A percentile compares a stretch with the other conserved stretches of the same genome.
Conservation (phyloP, 352 stramenopile species). For the Halophytophthora batemanensis region DNA sequence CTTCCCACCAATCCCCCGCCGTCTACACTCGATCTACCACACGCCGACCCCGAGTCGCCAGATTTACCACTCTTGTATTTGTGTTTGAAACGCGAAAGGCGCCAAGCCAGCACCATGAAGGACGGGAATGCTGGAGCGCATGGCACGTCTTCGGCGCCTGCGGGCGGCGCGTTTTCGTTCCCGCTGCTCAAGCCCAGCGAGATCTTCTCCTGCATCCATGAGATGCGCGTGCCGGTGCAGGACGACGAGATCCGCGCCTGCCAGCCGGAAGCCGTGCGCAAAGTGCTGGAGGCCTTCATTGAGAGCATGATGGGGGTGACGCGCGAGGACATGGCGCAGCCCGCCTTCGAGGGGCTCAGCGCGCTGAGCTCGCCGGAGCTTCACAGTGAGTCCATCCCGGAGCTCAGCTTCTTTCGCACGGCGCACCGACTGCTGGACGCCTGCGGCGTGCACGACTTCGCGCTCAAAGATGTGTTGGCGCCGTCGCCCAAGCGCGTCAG, state of each 20-base stretch:
- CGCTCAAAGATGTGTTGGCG: slow-evolving; percentile 87
- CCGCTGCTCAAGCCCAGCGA: slow-evolving; percentile 92
- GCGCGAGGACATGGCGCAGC: slow-evolving; percentile 90
- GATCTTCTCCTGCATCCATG: slow-evolving; percentile 90
- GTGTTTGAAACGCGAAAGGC: too few relatives aligned
- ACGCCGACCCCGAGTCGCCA: too few relatives aligned
- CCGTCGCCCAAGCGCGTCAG: slow-evolving; percentile 90
- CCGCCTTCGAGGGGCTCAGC: slow-evolving; percentile 79
- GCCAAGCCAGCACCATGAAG: background rate
- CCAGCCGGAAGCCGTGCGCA: slow-evolving; percentile 66
- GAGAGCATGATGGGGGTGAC: slow-evolving; percentile 88
- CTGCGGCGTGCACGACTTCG: slow-evolving; percentile 94
- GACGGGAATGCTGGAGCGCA: too few relatives aligned
- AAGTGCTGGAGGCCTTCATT: slow-evolving; percentile 90
- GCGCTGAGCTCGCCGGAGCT: slow-evolving; percentile 89
- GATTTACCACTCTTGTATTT: too few relatives aligned
- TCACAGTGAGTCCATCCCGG: slow-evolving; percentile 91
- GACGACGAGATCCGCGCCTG: slow-evolving; percentile 88
- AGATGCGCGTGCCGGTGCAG: slow-evolving; percentile 88
- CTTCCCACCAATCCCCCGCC: too few relatives aligned
- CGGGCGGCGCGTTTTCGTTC: slow-evolving; percentile 72
- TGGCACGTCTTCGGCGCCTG: background rate
- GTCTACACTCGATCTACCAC: too few relatives aligned
- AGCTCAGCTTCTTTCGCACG: slow-evolving; percentile 92
- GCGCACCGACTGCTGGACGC: slow-evolving; percentile 87